These are phyloP conservation scores for Neurospora cerealis DNA, from an alignment of 495 filamentous ascomycete species.

Conservation along the genomic window DNA sequence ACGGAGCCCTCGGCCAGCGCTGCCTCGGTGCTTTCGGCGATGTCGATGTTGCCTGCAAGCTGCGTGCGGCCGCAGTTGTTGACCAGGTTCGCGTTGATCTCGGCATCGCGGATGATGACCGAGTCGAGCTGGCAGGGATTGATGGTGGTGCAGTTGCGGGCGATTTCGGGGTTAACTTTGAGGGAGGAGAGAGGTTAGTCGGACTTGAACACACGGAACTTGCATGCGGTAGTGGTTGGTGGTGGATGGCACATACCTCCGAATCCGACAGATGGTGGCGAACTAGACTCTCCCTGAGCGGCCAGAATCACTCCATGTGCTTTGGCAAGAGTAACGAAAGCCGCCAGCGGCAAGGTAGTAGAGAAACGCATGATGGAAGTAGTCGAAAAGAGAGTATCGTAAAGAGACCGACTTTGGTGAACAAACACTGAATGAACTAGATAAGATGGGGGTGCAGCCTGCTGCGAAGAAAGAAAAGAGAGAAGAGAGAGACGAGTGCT, in stretches of 20 bases:
- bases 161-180: conserved; percentile 28
- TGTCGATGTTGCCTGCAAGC: conserved; percentile 43
- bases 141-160: conserved; percentile 40
- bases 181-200: neutral
- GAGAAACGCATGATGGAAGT: conserved; percentile 22
- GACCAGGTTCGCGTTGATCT: conserved; percentile 35
- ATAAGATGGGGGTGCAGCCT: neutral
- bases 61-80: conserved; percentile 41
- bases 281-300: conserved; percentile 30
- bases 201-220: neutral
- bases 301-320: conserved; percentile 34
- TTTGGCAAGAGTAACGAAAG: conserved; percentile 24
- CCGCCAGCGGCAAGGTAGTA: conserved; percentile 25
- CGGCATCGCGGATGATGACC: conserved; percentile 43
- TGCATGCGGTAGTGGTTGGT: neutral
- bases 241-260: conserved; percentile 13
- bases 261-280: conserved; percentile 34
- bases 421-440: neutral
- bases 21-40: conserved; percentile 44
- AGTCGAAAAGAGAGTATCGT: neutral
- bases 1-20: conserved; percentile 31
- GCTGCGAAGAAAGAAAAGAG: neutral
- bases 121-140: conserved; percentile 43
- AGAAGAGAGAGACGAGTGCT: neutral
- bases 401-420: neutral